These are phyloP conservation scores for Stagonosporopsis tanaceti DNA, from an alignment of 2,329 filamentous ascomycete genomes.

Conservation along the genomic window DNA sequence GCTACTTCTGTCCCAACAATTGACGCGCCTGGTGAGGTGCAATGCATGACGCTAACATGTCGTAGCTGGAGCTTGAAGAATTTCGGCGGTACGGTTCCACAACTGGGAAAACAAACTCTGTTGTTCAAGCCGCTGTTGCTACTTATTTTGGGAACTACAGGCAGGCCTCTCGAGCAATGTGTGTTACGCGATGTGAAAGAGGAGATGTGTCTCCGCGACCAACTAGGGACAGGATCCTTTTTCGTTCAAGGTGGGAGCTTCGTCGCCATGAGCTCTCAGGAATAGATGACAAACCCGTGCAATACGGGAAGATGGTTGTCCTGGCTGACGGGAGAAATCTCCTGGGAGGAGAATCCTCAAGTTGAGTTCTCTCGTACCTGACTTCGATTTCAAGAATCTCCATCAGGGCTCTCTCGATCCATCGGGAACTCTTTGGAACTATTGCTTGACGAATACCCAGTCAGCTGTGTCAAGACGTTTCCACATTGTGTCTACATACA, in stretches of 20 bases:
- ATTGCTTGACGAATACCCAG: too few species aligned
- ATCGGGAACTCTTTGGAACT: neutral
- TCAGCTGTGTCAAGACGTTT: neutral
- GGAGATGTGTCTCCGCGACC: neutral
- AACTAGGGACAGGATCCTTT: neutral
- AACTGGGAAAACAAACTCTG: neutral
- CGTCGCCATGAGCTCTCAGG: neutral
- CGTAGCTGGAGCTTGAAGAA: neutral
- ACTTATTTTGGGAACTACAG: neutral
- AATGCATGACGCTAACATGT: conserved; percentile 16
- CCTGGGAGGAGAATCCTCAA: too few species aligned
- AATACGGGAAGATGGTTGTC: neutral
- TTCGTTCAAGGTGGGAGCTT: neutral
- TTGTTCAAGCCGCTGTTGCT: neutral
- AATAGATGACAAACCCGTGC: neutral
- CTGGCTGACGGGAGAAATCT: too few species aligned
- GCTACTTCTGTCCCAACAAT: conserved; percentile 9
- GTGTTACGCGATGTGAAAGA: neutral
- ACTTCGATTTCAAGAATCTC: neutral
- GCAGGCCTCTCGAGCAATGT: neutral
- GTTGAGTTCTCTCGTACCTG: neutral
- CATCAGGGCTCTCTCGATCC: too few species aligned
- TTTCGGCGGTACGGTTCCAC: neutral
- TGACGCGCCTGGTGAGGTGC: neutral
- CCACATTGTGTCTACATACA: neutral